Base-by-base conservation (phyloP, 108 stramenopile genomes). In the Cyclostephanos tholiformis region DNA sequence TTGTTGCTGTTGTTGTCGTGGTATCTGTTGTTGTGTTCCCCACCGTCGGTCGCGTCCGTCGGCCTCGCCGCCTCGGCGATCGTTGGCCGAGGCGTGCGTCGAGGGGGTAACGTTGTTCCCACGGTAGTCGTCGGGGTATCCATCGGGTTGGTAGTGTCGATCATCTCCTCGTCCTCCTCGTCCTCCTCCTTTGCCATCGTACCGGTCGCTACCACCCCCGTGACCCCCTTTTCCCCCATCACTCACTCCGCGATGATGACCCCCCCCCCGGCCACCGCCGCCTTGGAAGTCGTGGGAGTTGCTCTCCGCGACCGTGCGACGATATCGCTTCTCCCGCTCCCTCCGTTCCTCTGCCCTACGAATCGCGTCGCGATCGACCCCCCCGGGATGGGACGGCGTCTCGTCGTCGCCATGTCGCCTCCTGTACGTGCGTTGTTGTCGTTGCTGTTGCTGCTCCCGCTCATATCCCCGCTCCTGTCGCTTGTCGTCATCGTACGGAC, bases 381-480 rank as follows among this genome's bases (percentile, higher is more conserved):
- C 91, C 9, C 87, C 87, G 14, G 82, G 82, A 67, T 88, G 85
- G 29, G 88, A 87, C 41, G 91, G 91, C n/a, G 91, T 92, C 52
- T 90, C 91, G 17, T 74, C 69, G 67, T 77, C 43, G 17, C 68
- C 35, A 22, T 48, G 43, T 27, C 32, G 55, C 25, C 74, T 62
- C 27, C 86, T 77, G 70, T 88, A 84, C 49, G 69, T 72, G 63
- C 83, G 66, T 12, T 57, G 58, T 20, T 27, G 74, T 17, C 66
- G 56, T 8, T 72, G 59, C 48, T 63, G 27, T 10, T 22, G 16
- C 23, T 49, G 43, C 20, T 61, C 39, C 26, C 22, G 26, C 23
- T 55, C 30, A 12, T 80, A 35, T 19, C 30, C 30, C 44, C 63
- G 46, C 14, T 51, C 66, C 10, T 29, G 51, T 23, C 69, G 50